Evolutionary conservation across 176 grass and related monocot species (phyloP).

Genomic region (maize (Zea mays)): DNA sequence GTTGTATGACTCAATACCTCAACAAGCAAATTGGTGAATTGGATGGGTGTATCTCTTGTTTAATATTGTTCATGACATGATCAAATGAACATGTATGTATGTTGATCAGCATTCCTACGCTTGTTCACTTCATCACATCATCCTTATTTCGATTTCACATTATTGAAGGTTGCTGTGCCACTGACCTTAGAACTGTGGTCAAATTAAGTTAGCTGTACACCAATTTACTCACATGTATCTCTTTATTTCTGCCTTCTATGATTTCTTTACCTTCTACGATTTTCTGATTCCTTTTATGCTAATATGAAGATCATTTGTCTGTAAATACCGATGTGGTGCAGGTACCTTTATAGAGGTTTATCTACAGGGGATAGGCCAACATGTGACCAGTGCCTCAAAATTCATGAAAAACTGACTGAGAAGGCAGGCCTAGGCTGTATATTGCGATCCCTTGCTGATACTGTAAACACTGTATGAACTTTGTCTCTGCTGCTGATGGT

Average conservation of each 20-base stretch:
- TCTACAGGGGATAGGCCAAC: conserved; percentile 85
- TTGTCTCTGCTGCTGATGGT: conserved; percentile 11
- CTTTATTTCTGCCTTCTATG: neutral
- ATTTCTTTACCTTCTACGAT: neutral
- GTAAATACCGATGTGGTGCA: conserved; percentile 7
- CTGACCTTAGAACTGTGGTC: neutral
- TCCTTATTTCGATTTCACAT: neutral
- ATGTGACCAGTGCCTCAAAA: conserved; percentile 95
- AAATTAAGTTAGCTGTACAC: neutral
- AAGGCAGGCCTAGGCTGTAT: conserved; percentile 86
- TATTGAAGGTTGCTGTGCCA: neutral
- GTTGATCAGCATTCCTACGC: neutral
- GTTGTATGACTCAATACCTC: conserved; percentile 5
- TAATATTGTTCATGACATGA: neutral
- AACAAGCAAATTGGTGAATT: neutral
- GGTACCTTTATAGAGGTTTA: conserved; percentile 93
- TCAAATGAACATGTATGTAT: neutral
- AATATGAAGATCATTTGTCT: neutral
- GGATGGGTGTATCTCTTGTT: neutral
- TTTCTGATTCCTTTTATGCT: neutral
- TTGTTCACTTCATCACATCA: neutral
- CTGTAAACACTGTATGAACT: conserved; percentile 66
- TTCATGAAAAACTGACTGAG: conserved; percentile 90
- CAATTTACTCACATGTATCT: neutral
- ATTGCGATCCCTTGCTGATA: conserved; percentile 67